Evolutionary conservation across 495 filamentous ascomycete genomes (phyloP), one percentile per base, ranked within the genome.

Genomic region (Daldinia concentrica): DNA sequence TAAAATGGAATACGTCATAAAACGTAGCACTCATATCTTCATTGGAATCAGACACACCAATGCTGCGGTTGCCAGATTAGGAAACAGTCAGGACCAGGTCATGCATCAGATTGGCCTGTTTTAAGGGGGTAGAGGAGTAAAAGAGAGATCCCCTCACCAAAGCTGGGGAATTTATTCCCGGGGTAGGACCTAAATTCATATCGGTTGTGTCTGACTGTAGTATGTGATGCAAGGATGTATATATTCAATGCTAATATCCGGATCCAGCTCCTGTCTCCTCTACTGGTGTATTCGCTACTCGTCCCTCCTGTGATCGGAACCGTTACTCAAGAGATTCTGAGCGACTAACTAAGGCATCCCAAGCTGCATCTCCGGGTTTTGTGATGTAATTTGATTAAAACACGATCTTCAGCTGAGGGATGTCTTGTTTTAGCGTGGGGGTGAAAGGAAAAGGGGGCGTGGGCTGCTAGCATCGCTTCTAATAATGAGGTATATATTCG

Each of bases 341-440:
- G 7, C 12, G 14, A n/a, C 50, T 54, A 30, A 6, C 32, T 6
- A 12, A 58, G 17, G 34, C 30, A 24, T 22, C 2, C 24, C 9
- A 22, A 11, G 30, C 11, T 19, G 30, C 29, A 34, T 37, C n/a
- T 58, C 32, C 32, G 19, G 19, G 27, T 3, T 58, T 24, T 34
- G 32, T 37, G 55, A 39, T 58, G 34, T 37, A 58, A 37, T 39
- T 5, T 19, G 9, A 2, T 37, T 12, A 34, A 41, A 58, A 58
- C 11, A 34, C 34, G 17, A 58, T 39, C 41, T 52, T 17, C 14
- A 63, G 29, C 12, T 58, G 4, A 43, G 32, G 59, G n/a, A n/a
- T 57, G 43, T 19, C 41, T 52, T 22, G 12, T 59, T 15, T 26
- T 24, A 30, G 66, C 54, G 66, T 69, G 66, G 66, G 66, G 66